Evolutionary conservation across 2,329 filamentous ascomycete species (phyloP).

Genomic region (Gremmenia infestans): DNA sequence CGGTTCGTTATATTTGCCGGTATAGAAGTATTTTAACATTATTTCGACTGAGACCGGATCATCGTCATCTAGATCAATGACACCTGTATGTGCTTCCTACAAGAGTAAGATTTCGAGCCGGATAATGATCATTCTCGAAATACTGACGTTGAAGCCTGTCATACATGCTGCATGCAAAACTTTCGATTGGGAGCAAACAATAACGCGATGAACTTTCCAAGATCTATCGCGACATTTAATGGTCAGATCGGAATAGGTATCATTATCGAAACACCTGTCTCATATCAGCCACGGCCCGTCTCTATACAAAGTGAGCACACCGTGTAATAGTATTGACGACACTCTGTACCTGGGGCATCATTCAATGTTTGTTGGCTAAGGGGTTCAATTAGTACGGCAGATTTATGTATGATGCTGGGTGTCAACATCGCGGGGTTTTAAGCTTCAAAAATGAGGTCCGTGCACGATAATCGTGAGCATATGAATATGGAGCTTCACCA

Average conservation of each 20-base stretch:
- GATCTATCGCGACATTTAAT: constrained; percentile 12
- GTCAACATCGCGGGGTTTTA: neutral
- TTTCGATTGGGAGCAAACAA: constrained; percentile 14
- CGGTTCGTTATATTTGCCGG: constrained; percentile 10
- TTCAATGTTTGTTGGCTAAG: neutral
- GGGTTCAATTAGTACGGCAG: neutral
- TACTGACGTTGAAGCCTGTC: constrained; percentile 10
- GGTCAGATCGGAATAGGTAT: constrained; percentile 13
- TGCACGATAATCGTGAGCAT: neutral
- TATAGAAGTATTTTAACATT: constrained; percentile 16
- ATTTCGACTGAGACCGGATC: constrained; percentile 12
- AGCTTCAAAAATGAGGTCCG: no score
- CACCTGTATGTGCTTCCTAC: constrained; percentile 10
- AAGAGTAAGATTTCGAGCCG: constrained; percentile 7
- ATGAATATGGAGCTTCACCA: neutral
- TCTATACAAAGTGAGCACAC: constrained; percentile 3
- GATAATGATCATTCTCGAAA: constrained; percentile 1
- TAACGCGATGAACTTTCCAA: constrained; percentile 16
- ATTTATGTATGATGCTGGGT: neutral
- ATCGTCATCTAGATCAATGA: constrained; percentile 14
- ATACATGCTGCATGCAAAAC: constrained; percentile 12
- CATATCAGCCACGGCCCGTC: constrained; percentile 8
- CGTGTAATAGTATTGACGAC: neutral
- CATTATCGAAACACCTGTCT: constrained; percentile 14
- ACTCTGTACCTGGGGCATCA: constrained; percentile 6